Percentiles rank a stretch among this genome's conserved stretches.
phyloP scores from a whole-genome alignment of 345 rosid genomes.

The Carallia pectinifolia region DNA sequence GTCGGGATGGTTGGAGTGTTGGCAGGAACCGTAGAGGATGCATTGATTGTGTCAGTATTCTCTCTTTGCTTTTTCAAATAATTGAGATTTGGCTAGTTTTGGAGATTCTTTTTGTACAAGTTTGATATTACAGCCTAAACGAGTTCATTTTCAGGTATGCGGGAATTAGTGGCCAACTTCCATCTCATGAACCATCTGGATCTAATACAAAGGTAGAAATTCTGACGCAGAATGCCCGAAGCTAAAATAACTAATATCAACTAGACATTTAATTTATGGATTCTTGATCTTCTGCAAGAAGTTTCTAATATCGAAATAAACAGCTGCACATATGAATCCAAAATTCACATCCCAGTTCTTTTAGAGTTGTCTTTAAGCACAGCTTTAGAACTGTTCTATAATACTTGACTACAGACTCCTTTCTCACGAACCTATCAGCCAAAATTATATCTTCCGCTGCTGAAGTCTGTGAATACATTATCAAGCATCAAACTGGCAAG shows the following conservation, averaged over 20 bases:
- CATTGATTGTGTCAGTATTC: constrained; percentile 45
- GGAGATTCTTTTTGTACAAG: neutral
- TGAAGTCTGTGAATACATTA: constrained; percentile 31
- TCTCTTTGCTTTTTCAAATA: neutral
- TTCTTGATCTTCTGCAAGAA: no score
- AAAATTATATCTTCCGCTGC: constrained; percentile 43
- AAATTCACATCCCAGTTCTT: no score
- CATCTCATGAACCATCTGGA: constrained; percentile 18
- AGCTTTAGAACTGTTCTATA: neutral
- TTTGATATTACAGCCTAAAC: neutral
- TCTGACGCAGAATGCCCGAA: no score
- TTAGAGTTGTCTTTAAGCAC: no score
- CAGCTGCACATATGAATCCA: no score
- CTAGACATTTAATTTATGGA: no score
- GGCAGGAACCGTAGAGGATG: constrained; percentile 63
- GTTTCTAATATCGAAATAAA: no score
- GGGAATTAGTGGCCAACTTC: constrained; percentile 51
- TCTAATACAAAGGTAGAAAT: neutral
- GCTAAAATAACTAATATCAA: no score
- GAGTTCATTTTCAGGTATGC: constrained; percentile 49
- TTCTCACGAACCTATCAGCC: constrained; percentile 29
- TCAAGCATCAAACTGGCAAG: constrained; percentile 52
- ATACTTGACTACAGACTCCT: neutral
- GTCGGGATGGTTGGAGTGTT: constrained; percentile 76
- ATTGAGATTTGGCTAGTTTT: neutral